phyloP scores from a whole-genome alignment of 2,329 filamentous ascomycete genomes.

The Fusarium equiseti region DNA sequence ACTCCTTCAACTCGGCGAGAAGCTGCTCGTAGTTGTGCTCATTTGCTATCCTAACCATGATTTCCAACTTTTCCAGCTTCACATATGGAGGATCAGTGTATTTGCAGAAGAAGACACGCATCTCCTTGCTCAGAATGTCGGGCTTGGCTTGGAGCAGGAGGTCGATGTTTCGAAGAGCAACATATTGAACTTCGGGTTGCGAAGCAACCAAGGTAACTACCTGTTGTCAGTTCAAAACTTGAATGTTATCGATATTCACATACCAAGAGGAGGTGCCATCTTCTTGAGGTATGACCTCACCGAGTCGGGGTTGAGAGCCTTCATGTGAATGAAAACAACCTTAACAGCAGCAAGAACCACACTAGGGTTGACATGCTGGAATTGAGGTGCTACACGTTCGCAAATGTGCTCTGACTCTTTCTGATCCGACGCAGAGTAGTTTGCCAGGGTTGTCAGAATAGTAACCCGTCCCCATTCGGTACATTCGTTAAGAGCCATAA shows the following conservation, averaged over 20 bases:
- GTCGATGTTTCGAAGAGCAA: slow-evolving; percentile 95
- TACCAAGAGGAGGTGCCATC: slow-evolving; percentile 95
- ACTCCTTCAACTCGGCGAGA: slow-evolving; percentile 94
- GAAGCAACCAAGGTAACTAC: slow-evolving; percentile 94
- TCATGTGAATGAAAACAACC: slow-evolving; percentile 97
- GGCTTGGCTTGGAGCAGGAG: slow-evolving; percentile 95
- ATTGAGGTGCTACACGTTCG: slow-evolving; percentile 94
- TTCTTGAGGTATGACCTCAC: slow-evolving; percentile 93
- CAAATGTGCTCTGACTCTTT: slow-evolving; percentile 99
- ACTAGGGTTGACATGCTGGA: slow-evolving; percentile 97
- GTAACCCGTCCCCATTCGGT: slow-evolving; percentile 98
- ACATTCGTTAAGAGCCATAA: slow-evolving; percentile 97
- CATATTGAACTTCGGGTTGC: slow-evolving; percentile 96
- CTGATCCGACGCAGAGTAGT: slow-evolving; percentile 86
- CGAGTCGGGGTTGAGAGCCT: slow-evolving; percentile 79
- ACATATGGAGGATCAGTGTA: slow-evolving; percentile 99
- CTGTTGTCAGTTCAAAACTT: neutral
- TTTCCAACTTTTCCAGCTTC: slow-evolving; percentile 97
- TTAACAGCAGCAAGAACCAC: slow-evolving; percentile 98
- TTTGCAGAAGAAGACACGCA: slow-evolving; percentile 99
- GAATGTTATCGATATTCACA: slow-evolving; percentile 43
- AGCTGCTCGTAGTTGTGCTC: slow-evolving; percentile 96
- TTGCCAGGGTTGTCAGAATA: slow-evolving; percentile 87
- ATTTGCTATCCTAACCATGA: slow-evolving; percentile 99
- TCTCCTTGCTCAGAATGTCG: slow-evolving; percentile 95